Evolutionary conservation across 2,329 filamentous ascomycete genomes (phyloP).

Genomic region (Pyrenophora tritici-repentis): DNA sequence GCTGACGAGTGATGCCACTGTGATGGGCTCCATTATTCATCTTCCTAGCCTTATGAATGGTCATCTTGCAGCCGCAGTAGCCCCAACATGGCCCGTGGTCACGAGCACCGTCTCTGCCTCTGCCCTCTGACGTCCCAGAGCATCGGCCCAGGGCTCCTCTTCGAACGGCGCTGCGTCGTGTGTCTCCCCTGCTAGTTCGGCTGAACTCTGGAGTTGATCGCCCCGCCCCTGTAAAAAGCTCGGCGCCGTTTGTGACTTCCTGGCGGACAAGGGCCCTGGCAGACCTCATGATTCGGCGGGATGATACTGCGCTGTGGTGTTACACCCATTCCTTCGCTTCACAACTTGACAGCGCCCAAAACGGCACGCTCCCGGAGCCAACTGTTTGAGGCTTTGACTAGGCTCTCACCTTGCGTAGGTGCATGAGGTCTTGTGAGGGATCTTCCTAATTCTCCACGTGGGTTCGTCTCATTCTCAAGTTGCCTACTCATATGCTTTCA

Average conservation of each 20-base stretch:
- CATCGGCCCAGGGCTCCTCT: slow-evolving; percentile 32
- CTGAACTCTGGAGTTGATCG: slow-evolving; percentile 33
- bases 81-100: slow-evolving; percentile 28
- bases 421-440: slow-evolving; percentile 43
- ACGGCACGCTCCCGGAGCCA: slow-evolving; percentile 47
- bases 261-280: slow-evolving; percentile 33
- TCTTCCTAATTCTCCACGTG: slow-evolving; percentile 45
- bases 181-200: slow-evolving; percentile 36
- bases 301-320: slow-evolving; percentile 40
- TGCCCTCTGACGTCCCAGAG: slow-evolving; percentile 34
- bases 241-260: slow-evolving; percentile 37
- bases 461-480: slow-evolving; percentile 36
- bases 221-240: slow-evolving; percentile 27
- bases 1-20: slow-evolving; percentile 24
- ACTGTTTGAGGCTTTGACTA: slow-evolving; percentile 47
- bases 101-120: slow-evolving; percentile 16
- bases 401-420: slow-evolving; percentile 41
- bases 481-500: slow-evolving; percentile 35
- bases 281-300: slow-evolving; percentile 34
- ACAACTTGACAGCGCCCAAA: slow-evolving; percentile 48
- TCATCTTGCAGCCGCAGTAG: slow-evolving; percentile 21
- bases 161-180: slow-evolving; percentile 36
- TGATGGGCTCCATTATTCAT: slow-evolving; percentile 35
- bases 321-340: slow-evolving; percentile 45
- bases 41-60: slow-evolving; percentile 32